Conservation (phyloP, 2,329 filamentous ascomycete species). For the Fusarium sublunatum region DNA sequence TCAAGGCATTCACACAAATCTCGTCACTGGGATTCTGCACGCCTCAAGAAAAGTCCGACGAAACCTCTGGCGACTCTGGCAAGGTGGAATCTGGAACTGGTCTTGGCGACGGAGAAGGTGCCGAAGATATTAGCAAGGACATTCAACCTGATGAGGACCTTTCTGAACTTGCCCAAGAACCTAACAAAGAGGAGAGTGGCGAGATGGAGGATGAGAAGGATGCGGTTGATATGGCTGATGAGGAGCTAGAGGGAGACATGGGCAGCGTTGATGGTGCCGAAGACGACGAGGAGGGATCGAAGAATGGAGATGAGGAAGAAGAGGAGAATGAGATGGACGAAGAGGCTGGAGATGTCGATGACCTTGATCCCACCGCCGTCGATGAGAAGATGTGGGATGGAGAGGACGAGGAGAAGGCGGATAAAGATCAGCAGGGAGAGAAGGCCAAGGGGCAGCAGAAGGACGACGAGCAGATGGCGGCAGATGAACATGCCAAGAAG, state of each 20-base stretch:
- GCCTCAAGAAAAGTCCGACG: conserved; percentile 82
- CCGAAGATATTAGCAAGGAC: conserved; percentile 98
- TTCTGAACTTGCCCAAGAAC: conserved; percentile 88
- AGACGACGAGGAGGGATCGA: conserved; percentile 69
- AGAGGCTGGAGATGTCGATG: conserved; percentile 89
- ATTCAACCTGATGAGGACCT: conserved; percentile 94
- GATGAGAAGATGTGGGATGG: conserved; percentile 99
- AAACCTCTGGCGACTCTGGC: conserved; percentile 75
- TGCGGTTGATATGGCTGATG: conserved; percentile 90
- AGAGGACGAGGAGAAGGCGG: conserved; percentile 79
- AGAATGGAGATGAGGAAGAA: conserved; percentile 72
- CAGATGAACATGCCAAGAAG: conserved; percentile 68
- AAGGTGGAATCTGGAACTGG: conserved; percentile 92
- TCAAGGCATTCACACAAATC: conserved; percentile 81
- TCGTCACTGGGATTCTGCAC: conserved; percentile 90
- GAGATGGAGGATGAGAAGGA: conserved; percentile 85
- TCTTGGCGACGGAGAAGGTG: conserved; percentile 92
- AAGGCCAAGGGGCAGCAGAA: conserved; percentile 76
- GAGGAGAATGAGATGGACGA: conserved; percentile 85
- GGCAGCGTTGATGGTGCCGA: conserved; percentile 72
- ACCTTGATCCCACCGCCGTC: conserved; percentile 87
- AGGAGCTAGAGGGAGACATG: conserved; percentile 89
- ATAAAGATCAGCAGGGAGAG: conserved; percentile 84
- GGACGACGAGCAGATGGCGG: conserved; percentile 69
- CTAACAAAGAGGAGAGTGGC: conserved; percentile 71